Percentiles rank a stretch among this genome's conserved stretches.
phyloP scores from a whole-genome alignment of 129 eudicot species.

The Escallonia rubra region DNA sequence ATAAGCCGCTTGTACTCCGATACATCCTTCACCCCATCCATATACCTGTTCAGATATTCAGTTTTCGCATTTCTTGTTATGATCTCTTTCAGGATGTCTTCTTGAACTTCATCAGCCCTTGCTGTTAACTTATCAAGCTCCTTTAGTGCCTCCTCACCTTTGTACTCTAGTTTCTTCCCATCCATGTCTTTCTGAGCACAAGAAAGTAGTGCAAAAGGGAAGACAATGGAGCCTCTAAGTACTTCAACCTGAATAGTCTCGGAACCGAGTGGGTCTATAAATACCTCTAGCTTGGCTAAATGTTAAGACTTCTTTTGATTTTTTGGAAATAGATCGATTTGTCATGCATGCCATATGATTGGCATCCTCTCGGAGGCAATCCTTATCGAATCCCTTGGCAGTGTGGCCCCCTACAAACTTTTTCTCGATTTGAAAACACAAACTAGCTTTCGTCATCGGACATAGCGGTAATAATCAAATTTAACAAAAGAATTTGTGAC shows the following conservation, averaged over 20 bases:
- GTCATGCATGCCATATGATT: neutral
- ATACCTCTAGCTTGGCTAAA: constrained; percentile 21
- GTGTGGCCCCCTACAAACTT: constrained; percentile 14
- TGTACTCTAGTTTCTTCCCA: constrained; percentile 78
- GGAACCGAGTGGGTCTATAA: constrained; percentile 29
- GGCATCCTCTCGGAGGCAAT: constrained; percentile 13
- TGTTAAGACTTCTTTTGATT: neutral
- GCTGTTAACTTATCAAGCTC: constrained; percentile 63
- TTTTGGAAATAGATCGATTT: constrained; percentile 3
- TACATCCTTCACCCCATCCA: constrained; percentile 43
- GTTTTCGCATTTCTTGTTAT: constrained; percentile 54
- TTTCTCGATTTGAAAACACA: neutral
- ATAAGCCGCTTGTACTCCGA: constrained; percentile 40
- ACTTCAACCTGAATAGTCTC: constrained; percentile 13
- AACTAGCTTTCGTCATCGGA: neutral
- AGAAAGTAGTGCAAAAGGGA: neutral
- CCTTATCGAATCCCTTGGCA: constrained; percentile 16
- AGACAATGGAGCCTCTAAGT: neutral
- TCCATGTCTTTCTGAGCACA: constrained; percentile 32
- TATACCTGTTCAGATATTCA: constrained; percentile 49
- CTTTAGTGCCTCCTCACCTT: constrained; percentile 68
- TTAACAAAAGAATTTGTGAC: too few relatives aligned
- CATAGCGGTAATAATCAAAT: neutral
- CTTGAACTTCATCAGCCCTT: constrained; percentile 63
- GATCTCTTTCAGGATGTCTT: constrained; percentile 49